Evolutionary conservation across 164 flowering plant genomes (phyloP).

Genomic region (Euptelea pleiosperma): DNA sequence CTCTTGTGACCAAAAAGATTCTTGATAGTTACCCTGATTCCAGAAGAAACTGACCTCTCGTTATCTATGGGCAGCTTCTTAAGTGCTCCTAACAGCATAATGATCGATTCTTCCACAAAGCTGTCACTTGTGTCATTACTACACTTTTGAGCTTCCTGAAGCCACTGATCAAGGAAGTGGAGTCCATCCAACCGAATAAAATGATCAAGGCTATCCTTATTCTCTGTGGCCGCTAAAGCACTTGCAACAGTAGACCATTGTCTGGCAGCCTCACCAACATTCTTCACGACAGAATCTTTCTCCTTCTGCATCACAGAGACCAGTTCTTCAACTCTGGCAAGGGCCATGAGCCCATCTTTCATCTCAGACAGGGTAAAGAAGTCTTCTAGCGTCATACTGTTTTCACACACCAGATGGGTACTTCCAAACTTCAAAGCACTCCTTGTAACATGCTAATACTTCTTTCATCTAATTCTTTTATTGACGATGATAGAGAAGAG

Average conservation of each 20-base stretch:
- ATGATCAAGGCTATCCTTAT: constrained; percentile 58
- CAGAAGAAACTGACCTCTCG: constrained; percentile 46
- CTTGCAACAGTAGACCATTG: constrained; percentile 88
- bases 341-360: constrained; percentile 76
- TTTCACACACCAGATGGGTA: constrained; percentile 22
- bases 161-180: constrained; percentile 51
- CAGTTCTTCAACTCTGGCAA: constrained; percentile 73
- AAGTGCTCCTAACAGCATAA: constrained; percentile 54
- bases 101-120: constrained; percentile 61
- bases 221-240: constrained; percentile 63
- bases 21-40: constrained; percentile 50
- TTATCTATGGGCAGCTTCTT: constrained; percentile 54
- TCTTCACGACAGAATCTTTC: constrained; percentile 47
- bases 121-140: constrained; percentile 38
- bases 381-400: constrained; percentile 73
- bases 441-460: constrained; percentile 12
- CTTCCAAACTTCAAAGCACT: constrained; percentile 20
- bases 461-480: background rate
- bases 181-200: constrained; percentile 63
- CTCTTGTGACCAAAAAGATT: constrained; percentile 52
- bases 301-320: constrained; percentile 63
- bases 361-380: constrained; percentile 83
- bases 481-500: background rate
- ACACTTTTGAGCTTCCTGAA: constrained; percentile 59
- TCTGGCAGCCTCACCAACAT: constrained; percentile 58